Base-by-base conservation (phyloP, 129 eudicot genomes). In the Chrysanthemum lavandulifolium region DNA sequence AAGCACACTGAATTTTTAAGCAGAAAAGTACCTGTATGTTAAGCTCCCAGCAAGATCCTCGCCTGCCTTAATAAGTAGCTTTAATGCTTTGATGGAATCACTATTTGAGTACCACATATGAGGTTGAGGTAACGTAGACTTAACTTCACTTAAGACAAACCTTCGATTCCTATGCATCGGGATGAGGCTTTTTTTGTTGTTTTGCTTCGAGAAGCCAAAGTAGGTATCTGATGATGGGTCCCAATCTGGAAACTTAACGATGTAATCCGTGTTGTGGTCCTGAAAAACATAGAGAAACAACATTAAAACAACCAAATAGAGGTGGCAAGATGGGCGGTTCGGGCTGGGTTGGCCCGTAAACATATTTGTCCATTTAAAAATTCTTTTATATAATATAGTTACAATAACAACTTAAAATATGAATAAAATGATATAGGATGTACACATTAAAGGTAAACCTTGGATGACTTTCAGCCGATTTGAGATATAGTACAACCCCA, bases 181-280 rank as follows among this genome's bases (percentile, higher is more conserved):
- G 14, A 19, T 53, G 59, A 65, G 71, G 49, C 72, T 76, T 65
- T 67, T 83, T 73, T 71, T 72, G 53, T 63, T 73, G 52, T 73
- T 58, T 21, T 31, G 43, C 65, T 69, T 74, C 21, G 81, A 16
- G 64, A 55, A 73, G 74, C 18, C 68, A 70, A 78, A 50, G 36
- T 43, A 58, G 31, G 31, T 59, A 75, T 67, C 27, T 16, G n/a
- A 53, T 5, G 80, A 78, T 9, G 99, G 99, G 79, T 88, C 97
- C 99, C 97, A 90, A 78, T 90, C 97, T 13, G 98, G 98, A 73
- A 93, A 88, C 70, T 85, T 76, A 54, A 93, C 97, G 15, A 93
- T 93, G 80, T 79, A 94, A 78, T 94, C 99, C 19, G 65, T 88
- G 84, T 94, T 94, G 65, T 94, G 99, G 79, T 88, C 93, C 99